Evolutionary conservation across 2,329 filamentous ascomycete species (phyloP).

Genomic region (Ophiocordyceps australis): DNA sequence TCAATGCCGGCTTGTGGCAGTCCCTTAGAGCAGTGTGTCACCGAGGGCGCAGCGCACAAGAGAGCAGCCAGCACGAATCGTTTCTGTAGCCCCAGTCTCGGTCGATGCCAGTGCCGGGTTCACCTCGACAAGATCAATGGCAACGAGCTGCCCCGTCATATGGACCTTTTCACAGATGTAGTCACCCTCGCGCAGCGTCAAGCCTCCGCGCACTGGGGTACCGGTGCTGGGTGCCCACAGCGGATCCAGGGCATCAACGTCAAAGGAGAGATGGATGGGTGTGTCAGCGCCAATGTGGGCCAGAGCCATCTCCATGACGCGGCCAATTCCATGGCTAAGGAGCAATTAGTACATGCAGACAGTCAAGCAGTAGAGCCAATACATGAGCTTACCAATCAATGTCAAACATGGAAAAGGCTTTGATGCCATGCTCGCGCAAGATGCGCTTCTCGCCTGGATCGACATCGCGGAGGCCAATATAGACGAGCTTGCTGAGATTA

Average conservation of each 20-base stretch:
- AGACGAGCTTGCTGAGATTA: conserved; percentile 74
- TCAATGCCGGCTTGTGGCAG: too few relatives aligned
- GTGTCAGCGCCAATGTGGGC: conserved; percentile 89
- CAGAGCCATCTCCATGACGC: conserved; percentile 95
- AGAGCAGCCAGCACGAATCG: conserved; percentile 76
- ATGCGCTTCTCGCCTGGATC: conserved; percentile 90
- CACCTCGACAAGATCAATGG: conserved; percentile 70
- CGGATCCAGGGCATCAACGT: conserved; percentile 90
- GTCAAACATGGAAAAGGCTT: conserved; percentile 97
- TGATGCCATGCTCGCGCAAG: conserved; percentile 73
- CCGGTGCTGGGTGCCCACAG: conserved; percentile 94
- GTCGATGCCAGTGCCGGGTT: conserved; percentile 53
- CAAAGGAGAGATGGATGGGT: conserved; percentile 92
- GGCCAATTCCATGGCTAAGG: conserved; percentile 71
- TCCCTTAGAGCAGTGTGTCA: conserved; percentile 75
- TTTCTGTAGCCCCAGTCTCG: conserved; percentile 58
- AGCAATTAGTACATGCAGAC: neutral
- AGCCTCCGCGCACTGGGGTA: conserved; percentile 79
- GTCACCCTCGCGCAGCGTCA: conserved; percentile 89
- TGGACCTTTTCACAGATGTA: conserved; percentile 87
- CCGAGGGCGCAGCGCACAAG: conserved; percentile 83
- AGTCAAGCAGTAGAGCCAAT: neutral
- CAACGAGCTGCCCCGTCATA: conserved; percentile 59
- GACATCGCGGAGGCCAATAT: conserved; percentile 88
- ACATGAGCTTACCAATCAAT: conserved; percentile 55